These are phyloP conservation scores for Kalanchoe fedtschenkoi DNA, from an alignment of 164 flowering plant genomes.

Conservation along the genomic window DNA sequence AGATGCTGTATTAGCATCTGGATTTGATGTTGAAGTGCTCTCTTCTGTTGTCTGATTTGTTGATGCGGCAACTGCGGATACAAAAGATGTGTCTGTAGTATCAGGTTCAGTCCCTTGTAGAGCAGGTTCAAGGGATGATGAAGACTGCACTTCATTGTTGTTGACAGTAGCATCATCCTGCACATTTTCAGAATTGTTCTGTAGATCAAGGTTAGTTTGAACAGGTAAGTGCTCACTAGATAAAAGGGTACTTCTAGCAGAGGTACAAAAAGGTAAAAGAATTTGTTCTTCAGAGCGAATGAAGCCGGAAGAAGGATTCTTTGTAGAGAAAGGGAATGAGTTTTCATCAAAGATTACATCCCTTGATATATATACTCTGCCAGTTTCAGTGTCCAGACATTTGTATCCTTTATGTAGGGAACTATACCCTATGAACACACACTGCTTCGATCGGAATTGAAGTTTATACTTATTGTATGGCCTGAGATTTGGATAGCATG, in stretches of 20 bases:
- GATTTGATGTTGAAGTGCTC: background rate
- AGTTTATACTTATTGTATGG: background rate
- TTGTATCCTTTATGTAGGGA: background rate
- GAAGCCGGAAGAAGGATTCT: background rate
- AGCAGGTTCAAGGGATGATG: too few relatives aligned
- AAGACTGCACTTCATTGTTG: too few relatives aligned
- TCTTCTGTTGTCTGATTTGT: background rate
- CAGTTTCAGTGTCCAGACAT: background rate
- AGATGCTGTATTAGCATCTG: background rate
- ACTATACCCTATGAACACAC: background rate
- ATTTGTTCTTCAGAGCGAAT: too few relatives aligned
- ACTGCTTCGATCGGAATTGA: background rate
- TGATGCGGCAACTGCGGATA: background rate
- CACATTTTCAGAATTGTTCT: too few relatives aligned
- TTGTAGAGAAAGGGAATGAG: background rate
- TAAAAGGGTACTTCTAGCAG: too few relatives aligned
- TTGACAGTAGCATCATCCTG: too few relatives aligned
- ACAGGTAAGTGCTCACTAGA: too few relatives aligned
- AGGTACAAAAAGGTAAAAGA: too few relatives aligned
- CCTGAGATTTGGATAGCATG: background rate
- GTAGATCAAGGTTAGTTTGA: too few relatives aligned
- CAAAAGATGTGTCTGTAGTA: background rate
- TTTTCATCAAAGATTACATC: background rate
- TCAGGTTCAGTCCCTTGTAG: background rate
- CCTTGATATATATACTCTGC: background rate